Evolutionary conservation across 768 basidiomycete genomes (phyloP).

Genomic region (Suillus fuscotomentosus): DNA sequence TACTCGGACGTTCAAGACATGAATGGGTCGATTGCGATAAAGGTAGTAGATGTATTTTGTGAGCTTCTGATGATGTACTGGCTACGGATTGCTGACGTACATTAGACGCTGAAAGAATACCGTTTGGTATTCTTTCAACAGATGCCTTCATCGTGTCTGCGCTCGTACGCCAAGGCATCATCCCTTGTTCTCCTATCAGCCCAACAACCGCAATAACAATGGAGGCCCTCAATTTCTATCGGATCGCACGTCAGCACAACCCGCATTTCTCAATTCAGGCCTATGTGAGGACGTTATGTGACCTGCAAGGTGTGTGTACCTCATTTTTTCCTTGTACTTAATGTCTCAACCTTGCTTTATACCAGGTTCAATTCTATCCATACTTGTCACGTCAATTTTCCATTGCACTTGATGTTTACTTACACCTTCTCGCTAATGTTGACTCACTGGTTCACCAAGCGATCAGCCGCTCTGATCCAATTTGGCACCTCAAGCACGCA

Average conservation of each 20-base stretch:
- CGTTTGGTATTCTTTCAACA: background rate
- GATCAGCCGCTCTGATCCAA: too few species aligned
- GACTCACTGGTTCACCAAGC: too few species aligned
- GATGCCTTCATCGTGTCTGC: constrained; percentile 3
- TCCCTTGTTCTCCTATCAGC: constrained; percentile 10
- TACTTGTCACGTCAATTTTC: too few species aligned
- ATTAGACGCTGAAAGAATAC: constrained; percentile 1
- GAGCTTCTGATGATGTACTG: background rate
- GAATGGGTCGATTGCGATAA: background rate
- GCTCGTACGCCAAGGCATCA: constrained; percentile 1
- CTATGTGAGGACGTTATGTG: constrained; percentile 17
- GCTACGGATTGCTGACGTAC: background rate
- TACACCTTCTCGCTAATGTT: too few species aligned
- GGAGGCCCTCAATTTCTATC: constrained; percentile 11
- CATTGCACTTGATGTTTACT: too few species aligned
- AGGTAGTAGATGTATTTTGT: constrained; percentile 5
- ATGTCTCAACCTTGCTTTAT: too few species aligned
- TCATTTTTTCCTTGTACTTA: too few species aligned
- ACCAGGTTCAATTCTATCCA: too few species aligned
- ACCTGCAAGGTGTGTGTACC: constrained; percentile 14
- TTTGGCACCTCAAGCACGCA: too few species aligned
- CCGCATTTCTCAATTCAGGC: constrained; percentile 22
- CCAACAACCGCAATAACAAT: constrained; percentile 6
- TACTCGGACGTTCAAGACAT: background rate
- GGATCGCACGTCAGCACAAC: constrained; percentile 5